These are phyloP conservation scores for Ogataea trehaloabstinens DNA, from an alignment of 805 yeast species.

Conservation along the genomic window DNA sequence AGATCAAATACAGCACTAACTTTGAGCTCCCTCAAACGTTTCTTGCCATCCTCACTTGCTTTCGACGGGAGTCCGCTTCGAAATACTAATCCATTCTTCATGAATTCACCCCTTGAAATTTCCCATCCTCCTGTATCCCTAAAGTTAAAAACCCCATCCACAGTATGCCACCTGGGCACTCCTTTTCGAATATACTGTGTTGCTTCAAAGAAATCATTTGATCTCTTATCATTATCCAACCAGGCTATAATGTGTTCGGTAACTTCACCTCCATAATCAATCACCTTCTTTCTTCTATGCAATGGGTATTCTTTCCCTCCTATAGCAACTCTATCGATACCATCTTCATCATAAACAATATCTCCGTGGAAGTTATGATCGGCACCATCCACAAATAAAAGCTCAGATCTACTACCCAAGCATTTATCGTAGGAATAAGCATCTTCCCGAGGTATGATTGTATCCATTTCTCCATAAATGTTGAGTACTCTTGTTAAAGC, in stretches of 20 bases:
- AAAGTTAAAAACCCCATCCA: conserved; percentile 67
- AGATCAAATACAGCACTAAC: conserved; percentile 64
- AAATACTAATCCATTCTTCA: conserved; percentile 52
- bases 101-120: conserved; percentile 38
- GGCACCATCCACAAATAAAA: conserved; percentile 62
- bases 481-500: conserved; percentile 54
- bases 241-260: conserved; percentile 47
- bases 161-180: neutral
- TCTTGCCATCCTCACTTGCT: conserved; percentile 50
- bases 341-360: conserved; percentile 32
- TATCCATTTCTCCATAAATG: conserved; percentile 70
- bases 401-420: conserved; percentile 55
- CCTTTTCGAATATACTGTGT: conserved; percentile 14
- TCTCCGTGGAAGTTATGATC: conserved; percentile 79
- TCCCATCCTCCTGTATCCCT: conserved; percentile 82
- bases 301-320: conserved; percentile 22
- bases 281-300: conserved; percentile 34
- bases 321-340: conserved; percentile 14
- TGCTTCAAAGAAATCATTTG: conserved; percentile 47
- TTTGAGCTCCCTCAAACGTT: conserved; percentile 40
- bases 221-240: conserved; percentile 41
- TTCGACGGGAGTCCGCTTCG: conserved; percentile 62
- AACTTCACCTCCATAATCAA: conserved; percentile 60
- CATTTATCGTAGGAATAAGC: conserved; percentile 55
- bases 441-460: conserved; percentile 63